phyloP scores from a whole-genome alignment of 345 rosid genomes.

The Pistacia atlantica region DNA sequence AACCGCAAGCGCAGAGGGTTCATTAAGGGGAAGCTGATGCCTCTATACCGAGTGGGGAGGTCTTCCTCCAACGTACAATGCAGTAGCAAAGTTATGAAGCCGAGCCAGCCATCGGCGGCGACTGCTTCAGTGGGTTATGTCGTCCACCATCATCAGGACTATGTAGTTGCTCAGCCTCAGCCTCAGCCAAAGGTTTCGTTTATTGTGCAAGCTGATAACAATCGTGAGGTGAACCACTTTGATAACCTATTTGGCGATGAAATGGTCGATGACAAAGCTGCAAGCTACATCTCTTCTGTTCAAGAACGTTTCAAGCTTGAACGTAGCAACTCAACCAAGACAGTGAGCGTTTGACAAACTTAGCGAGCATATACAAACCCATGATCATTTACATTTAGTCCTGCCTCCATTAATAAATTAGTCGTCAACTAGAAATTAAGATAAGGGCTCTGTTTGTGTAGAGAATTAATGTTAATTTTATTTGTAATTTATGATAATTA shows the following conservation, averaged over 20 bases:
- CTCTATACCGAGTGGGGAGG: conserved; percentile 41
- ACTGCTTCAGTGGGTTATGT: conserved; percentile 24
- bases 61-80: conserved; percentile 30
- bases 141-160: conserved; percentile 30
- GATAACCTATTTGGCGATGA: conserved; percentile 40
- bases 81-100: conserved; percentile 25
- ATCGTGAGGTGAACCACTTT: conserved; percentile 28
- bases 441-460: too few species aligned
- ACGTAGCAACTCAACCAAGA: conserved; percentile 33
- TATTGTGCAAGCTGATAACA: conserved; percentile 24
- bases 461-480: too few species aligned
- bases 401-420: too few species aligned
- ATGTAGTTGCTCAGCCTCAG: conserved; percentile 38
- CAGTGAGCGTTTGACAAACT: background rate
- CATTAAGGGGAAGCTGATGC: conserved; percentile 50
- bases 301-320: conserved; percentile 66
- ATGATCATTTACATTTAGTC: too few species aligned
- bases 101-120: conserved; percentile 29
- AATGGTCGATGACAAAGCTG: conserved; percentile 48
- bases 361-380: too few species aligned
- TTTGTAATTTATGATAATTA: too few species aligned
- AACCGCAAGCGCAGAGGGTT: conserved; percentile 51
- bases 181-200: conserved; percentile 45
- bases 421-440: too few species aligned
- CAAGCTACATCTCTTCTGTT: conserved; percentile 53